Conservation (phyloP, 441 rosid genomes). For the Arabidopsis lyrata region DNA sequence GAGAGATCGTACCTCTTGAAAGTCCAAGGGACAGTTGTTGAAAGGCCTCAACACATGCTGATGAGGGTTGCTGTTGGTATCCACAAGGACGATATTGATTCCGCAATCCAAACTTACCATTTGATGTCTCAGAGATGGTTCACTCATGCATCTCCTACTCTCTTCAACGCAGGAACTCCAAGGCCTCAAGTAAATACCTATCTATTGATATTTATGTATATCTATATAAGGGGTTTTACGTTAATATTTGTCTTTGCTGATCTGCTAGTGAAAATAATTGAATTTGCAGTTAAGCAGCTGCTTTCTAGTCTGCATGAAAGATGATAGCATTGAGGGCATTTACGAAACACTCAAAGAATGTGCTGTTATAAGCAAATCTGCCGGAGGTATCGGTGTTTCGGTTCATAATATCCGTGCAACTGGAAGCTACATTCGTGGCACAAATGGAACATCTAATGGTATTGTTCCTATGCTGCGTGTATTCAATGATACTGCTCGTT, state of each 20-base stretch:
- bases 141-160: slow-evolving; percentile 96
- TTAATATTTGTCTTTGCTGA: not conserved
- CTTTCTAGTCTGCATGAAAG: slow-evolving; percentile 92
- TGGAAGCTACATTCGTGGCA: slow-evolving; percentile 91
- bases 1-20: slow-evolving; percentile 90
- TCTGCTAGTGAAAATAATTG: not conserved
- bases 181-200: slow-evolving; percentile 67
- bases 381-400: slow-evolving; percentile 94
- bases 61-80: slow-evolving; percentile 97
- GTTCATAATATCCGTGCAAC: slow-evolving; percentile 87
- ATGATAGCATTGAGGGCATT: slow-evolving; percentile 91
- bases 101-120: slow-evolving; percentile 78
- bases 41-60: slow-evolving; percentile 94
- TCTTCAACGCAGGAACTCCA: slow-evolving; percentile 91
- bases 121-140: slow-evolving; percentile 96
- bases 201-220: not conserved
- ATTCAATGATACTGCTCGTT: slow-evolving; percentile 92
- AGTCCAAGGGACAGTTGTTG: slow-evolving; percentile 85
- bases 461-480: slow-evolving; percentile 91
- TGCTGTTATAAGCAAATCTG: slow-evolving; percentile 96
- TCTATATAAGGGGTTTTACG: not conserved
- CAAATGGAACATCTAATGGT: slow-evolving; percentile 91
- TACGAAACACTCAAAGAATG: slow-evolving; percentile 94
- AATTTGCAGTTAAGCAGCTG: slow-evolving; percentile 82
- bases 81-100: slow-evolving; percentile 81